phyloP scores from a whole-genome alignment of 352 stramenopile genomes.

The Phytopythium oedochilum region DNA sequence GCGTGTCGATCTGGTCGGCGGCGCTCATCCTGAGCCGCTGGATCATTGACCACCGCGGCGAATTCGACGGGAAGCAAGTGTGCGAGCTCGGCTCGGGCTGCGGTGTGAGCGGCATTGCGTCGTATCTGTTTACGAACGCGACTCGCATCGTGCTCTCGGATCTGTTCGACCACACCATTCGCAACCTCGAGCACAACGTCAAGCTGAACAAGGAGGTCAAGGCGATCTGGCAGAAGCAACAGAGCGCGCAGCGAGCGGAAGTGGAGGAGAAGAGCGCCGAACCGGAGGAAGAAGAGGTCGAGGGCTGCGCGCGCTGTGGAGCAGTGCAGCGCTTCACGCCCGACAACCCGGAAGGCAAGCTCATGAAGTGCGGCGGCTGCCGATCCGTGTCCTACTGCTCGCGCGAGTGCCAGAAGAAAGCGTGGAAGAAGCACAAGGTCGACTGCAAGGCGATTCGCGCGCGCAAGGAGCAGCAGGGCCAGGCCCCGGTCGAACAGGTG shows the following conservation, averaged over 20 bases:
- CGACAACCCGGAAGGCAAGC: conserved; percentile 83
- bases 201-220: conserved; percentile 51
- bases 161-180: conserved; percentile 76
- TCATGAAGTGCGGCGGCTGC: conserved; percentile 82
- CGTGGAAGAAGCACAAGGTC: conserved; percentile 82
- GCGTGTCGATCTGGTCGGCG: conserved; percentile 87
- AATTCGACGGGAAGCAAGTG: conserved; percentile 71
- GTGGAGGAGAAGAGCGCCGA: conserved; percentile 9
- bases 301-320: conserved; percentile 60
- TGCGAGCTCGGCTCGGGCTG: conserved; percentile 82
- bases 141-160: conserved; percentile 77
- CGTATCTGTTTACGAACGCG: conserved; percentile 76
- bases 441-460: conserved; percentile 71
- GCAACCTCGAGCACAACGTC: conserved; percentile 81
- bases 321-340: conserved; percentile 67
- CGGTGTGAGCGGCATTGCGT: conserved; percentile 75
- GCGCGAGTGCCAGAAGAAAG: conserved; percentile 81
- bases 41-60: conserved; percentile 58
- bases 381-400: conserved; percentile 77
- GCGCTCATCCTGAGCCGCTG: conserved; percentile 81
- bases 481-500: conserved; percentile 8
- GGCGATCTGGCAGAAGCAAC: conserved; percentile 1
- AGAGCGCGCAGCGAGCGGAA: not conserved
- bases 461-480: conserved; percentile 19
- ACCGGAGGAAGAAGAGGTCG: conserved; percentile 22